Evolutionary conservation across 2,329 filamentous ascomycete species (phyloP), one percentile per base, ranked within the genome.

Genomic region (Beauveria australis): DNA sequence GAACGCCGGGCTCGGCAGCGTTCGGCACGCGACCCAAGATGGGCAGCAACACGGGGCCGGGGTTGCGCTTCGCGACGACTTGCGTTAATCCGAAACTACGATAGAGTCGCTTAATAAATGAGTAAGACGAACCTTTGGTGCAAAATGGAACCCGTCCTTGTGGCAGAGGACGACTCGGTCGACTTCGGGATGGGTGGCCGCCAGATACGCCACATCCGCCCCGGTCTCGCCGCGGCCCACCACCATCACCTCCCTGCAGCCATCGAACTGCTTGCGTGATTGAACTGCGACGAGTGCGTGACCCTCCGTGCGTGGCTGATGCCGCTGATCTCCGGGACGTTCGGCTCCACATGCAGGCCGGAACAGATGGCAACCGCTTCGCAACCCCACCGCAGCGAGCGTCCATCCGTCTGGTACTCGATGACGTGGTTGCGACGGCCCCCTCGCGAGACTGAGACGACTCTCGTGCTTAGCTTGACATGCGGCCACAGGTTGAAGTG

Each of bases 331-430:
- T 64, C 12, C 0, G 75, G 72, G 7, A 75, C 69, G 49, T 70
- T 71, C 10, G 75, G 75, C 18, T 69, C 65, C 12, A 74, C 71
- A 59, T 79, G 74, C 8, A 78, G 64, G 3, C 76, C 76, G 1
- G 75, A 75, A 64, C 76, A 78, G 0, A 78, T 63, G 7, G 75
- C 76, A 7, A 79, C 67, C 5, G 75, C 76, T 63, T 79, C 76
- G 59, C 75, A 79, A 5, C 70, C 64, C 71, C 71, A 73, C 19
- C 64, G 52, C 2, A 49, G 53, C 1, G 46, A 40, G 2, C 26
- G 18, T 12, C 1, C 30, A 1, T 47, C 55, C 3, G 53, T 3
- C 1, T 54, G 26, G 18, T 62, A 61, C 1, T 43, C 14, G 9
- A 64, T 52, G 8, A 24, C 62, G 43, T 67, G 64, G 10, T 53